These are phyloP conservation scores for Camelina hispida DNA, from an alignment of 345 rosid genomes.

Conservation along the genomic window DNA sequence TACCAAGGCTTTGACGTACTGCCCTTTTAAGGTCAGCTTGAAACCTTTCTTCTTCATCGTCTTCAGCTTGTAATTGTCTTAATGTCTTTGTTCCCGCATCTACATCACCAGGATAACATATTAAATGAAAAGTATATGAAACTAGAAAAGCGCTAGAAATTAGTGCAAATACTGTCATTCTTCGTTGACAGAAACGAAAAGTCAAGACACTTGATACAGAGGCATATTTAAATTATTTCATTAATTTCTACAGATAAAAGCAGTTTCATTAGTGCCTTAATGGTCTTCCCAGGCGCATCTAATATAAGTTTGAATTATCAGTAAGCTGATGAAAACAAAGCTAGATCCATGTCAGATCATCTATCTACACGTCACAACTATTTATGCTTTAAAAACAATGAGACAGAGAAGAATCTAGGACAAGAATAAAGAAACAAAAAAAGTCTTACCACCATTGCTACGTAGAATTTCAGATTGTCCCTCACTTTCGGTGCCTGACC, in stretches of 20 bases:
- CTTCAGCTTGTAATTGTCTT: conserved; percentile 77
- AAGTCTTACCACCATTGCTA: conserved; percentile 48
- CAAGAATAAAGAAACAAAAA: neutral
- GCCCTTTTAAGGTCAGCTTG: conserved; percentile 91
- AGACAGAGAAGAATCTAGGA: conserved; percentile 13
- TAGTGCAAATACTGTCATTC: conserved; percentile 15
- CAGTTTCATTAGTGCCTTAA: conserved; percentile 1
- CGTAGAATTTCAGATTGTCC: conserved; percentile 39
- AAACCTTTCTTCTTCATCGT: conserved; percentile 90
- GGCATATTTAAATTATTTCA: neutral
- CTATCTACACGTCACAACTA: conserved; percentile 1
- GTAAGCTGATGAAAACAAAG: conserved; percentile 8
- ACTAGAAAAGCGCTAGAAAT: neutral
- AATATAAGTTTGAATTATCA: conserved; percentile 7
- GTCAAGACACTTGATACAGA: conserved; percentile 6
- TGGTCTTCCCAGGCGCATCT: conserved; percentile 9
- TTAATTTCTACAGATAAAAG: neutral
- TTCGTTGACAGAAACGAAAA: conserved; percentile 5
- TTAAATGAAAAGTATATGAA: conserved; percentile 27
- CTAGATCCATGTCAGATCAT: neutral
- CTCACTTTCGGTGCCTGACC: conserved; percentile 38
- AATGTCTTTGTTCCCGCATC: conserved; percentile 65
- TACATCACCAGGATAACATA: conserved; percentile 44
- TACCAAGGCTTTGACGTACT: conserved; percentile 91
- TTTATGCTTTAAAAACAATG: neutral